Conservation (phyloP, 805 yeast genomes). For the Yamadazyma laniorum region DNA sequence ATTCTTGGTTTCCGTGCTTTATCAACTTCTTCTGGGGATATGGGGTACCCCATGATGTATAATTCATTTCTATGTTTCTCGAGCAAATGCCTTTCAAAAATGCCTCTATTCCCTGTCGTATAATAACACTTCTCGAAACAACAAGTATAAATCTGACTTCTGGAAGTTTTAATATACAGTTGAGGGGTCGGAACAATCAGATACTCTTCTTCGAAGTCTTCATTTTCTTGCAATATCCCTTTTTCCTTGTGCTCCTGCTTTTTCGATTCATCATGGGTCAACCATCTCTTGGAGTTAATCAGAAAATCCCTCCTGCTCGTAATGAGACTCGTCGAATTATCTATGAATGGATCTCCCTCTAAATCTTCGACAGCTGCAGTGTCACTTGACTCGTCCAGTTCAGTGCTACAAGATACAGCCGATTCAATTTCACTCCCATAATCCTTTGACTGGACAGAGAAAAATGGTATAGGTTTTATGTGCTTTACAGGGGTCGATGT, state of each 20-base stretch:
- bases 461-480: too few relatives aligned
- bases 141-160: conserved; percentile 20
- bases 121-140: conserved; percentile 25
- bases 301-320: neutral
- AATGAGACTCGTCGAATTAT: neutral
- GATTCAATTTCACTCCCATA: too few relatives aligned
- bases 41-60: conserved; percentile 26
- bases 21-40: conserved; percentile 12
- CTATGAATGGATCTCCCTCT: neutral
- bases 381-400: too few relatives aligned
- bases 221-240: too few relatives aligned
- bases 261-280: too few relatives aligned
- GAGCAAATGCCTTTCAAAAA: conserved; percentile 26
- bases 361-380: too few relatives aligned
- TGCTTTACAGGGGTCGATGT: too few relatives aligned
- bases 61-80: conserved; percentile 20
- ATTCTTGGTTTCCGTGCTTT: neutral
- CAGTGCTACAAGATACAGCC: too few relatives aligned
- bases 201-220: conserved; percentile 25
- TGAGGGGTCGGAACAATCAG: conserved; percentile 19
- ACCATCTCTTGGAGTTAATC: too few relatives aligned
- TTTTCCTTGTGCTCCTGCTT: too few relatives aligned
- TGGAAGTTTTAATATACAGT: conserved; percentile 8
- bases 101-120: conserved; percentile 26
- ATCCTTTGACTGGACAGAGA: too few relatives aligned